Conservation (phyloP, 1,284 basidiomycete genomes). For the Microbotryum silenes-acaulis region DNA sequence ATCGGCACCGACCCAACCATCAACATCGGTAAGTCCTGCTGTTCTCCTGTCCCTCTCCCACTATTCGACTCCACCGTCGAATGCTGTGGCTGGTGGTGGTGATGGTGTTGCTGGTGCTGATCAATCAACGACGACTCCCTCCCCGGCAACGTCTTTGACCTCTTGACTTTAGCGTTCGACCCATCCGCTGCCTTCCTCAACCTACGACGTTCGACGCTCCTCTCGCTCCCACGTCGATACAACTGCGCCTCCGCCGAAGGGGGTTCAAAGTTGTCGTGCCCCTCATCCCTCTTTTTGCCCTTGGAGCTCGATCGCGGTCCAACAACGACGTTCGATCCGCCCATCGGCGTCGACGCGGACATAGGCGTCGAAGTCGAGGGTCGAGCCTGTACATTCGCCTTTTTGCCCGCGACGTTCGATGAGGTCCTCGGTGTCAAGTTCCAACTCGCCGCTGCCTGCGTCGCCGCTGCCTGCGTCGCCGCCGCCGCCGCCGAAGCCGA, state of each 20-base stretch:
- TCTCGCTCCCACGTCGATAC: conserved; percentile 25
- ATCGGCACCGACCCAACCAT: too few species aligned
- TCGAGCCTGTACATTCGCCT: background rate
- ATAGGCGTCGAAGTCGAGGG: background rate
- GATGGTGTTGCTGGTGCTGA: too few species aligned
- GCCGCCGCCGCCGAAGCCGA: background rate
- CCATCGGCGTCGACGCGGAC: background rate
- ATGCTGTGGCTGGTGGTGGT: too few species aligned
- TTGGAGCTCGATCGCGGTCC: background rate
- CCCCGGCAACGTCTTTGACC: conserved; percentile 25
- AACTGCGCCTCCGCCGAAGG: background rate
- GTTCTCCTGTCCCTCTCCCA: too few species aligned
- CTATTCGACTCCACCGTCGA: too few species aligned
- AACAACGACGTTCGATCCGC: background rate
- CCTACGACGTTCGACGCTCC: conserved; percentile 30
- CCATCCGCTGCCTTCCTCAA: conserved; percentile 14
- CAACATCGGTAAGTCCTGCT: too few species aligned
- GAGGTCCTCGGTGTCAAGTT: background rate
- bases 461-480: background rate
- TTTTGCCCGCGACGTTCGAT: background rate
- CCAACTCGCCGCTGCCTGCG: background rate
- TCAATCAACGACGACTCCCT: background rate
- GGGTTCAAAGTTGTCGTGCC: background rate
- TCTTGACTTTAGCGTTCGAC: conserved; percentile 26
- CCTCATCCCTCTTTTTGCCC: background rate